Evolutionary conservation across 1,139 yeast species (phyloP).

Genomic region (Wickerhamomyces sp.): DNA sequence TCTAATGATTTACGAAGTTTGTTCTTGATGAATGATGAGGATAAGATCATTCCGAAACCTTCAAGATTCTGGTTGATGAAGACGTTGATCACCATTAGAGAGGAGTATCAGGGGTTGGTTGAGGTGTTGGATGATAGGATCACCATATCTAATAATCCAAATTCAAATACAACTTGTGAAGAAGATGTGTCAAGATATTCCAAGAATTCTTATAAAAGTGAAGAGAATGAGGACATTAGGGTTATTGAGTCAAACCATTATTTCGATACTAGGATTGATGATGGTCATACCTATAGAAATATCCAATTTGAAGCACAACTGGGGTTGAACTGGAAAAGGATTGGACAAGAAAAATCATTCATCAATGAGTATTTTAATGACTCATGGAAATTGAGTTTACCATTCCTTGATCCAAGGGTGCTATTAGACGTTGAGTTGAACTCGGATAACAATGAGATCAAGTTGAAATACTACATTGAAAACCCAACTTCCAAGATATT

Average conservation of each 20-base stretch:
- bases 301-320: conserved; percentile 31
- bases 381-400: conserved; percentile 48
- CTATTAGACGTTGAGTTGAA: conserved; percentile 34
- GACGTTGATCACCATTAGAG: conserved; percentile 1
- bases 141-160: conserved; percentile 25
- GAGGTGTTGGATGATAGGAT: conserved; percentile 25
- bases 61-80: conserved; percentile 44
- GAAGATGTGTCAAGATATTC: conserved; percentile 19
- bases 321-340: conserved; percentile 34
- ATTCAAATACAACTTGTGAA: conserved; percentile 30
- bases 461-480: conserved; percentile 52
- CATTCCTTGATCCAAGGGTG: conserved; percentile 68
- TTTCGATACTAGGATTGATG: conserved; percentile 35
- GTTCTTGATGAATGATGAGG: conserved; percentile 9
- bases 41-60: conserved; percentile 38
- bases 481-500: conserved; percentile 71
- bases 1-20: conserved; percentile 38
- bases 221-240: conserved; percentile 4
- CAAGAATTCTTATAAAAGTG: neutral
- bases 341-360: conserved; percentile 6
- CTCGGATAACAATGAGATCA: conserved; percentile 18
- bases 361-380: conserved; percentile 29
- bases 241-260: conserved; percentile 10
- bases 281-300: conserved; percentile 38
- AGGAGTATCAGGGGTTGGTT: conserved; percentile 13